These are phyloP conservation scores for Phytophthora chlamydospora DNA, from an alignment of 352 stramenopile species.

Conservation along the genomic window DNA sequence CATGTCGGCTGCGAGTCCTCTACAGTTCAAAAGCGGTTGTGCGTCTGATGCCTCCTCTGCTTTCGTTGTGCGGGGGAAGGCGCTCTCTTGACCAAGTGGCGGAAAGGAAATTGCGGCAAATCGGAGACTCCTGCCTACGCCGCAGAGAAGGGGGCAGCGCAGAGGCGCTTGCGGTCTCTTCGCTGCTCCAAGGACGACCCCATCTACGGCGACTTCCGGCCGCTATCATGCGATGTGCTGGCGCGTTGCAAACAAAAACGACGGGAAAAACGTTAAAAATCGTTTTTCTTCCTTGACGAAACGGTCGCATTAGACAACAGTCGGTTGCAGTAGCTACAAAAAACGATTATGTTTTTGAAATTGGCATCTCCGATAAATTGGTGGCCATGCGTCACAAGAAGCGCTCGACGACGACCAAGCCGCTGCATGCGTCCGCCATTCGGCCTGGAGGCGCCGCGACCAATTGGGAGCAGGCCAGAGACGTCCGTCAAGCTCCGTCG, in stretches of 20 bases:
- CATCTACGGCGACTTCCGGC: conserved; percentile 14
- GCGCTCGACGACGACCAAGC: conserved; percentile 10
- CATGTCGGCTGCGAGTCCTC: conserved; percentile 12
- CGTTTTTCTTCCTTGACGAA: too few relatives aligned
- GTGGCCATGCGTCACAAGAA: conserved; percentile 27
- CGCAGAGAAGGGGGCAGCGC: conserved; percentile 24
- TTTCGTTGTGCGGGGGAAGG: conserved; percentile 9
- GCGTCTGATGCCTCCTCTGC: conserved; percentile 11
- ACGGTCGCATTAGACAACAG: too few relatives aligned
- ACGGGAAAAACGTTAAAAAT: too few relatives aligned
- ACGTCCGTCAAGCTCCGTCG: background rate
- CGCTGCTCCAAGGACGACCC: conserved; percentile 1
- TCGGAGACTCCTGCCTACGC: conserved; percentile 19
- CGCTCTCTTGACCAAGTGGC: conserved; percentile 25
- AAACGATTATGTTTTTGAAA: background rate
- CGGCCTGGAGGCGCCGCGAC: conserved; percentile 9
- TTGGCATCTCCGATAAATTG: background rate
- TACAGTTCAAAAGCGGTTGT: conserved; percentile 25
- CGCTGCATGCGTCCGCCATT: conserved; percentile 19
- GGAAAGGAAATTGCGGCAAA: conserved; percentile 34
- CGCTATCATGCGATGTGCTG: conserved; percentile 22
- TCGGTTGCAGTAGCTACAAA: background rate
- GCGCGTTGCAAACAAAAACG: conserved; percentile 4
- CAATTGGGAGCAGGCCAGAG: conserved; percentile 33
- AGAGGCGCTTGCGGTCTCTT: conserved; percentile 8